Base-by-base conservation (phyloP, 2,329 filamentous ascomycete genomes). In the Moelleriella libera region DNA sequence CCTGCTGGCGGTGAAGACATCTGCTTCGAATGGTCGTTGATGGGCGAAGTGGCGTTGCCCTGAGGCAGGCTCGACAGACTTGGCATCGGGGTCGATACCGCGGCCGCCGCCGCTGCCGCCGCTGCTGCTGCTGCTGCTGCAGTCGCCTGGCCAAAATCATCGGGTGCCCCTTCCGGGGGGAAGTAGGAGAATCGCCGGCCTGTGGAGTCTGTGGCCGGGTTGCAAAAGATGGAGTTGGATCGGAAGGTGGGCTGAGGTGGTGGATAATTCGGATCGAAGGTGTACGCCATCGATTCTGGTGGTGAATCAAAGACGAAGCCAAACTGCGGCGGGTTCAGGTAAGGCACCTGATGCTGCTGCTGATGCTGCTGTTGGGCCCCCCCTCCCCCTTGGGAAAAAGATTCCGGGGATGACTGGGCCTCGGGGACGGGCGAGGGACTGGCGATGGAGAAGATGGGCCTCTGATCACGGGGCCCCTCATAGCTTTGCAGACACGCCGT, bases 401-500 rank as follows among this genome's bases (percentile, higher is more conserved):
- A 49, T 29, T 63, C 63, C 2, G 63, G 60, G 3, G 62, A 60
- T 8, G 63, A 61, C 40, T 57, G 59, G 6, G 52, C 51, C 12
- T 65, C 63, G 3, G 55, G 52, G 44, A 56, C 56, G 7, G 61
- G 56, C 6, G 62, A 58, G 2, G 63, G 63, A 40, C 62, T 65
- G 30, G 59, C 57, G 45, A 66, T 63, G 34, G 63, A 60, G 47
- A 57, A 59, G n/a, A 51, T 45, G 1, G 54, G 47, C 14, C 53
- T 45, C 14, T 57, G 57, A 42, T 57, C 54, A 34, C 53, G 46
- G 5, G 52, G 55, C 29, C 72, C 70, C 52, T 89, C 83, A 63
- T 94, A 98, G 56, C 88, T 88, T 61, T 87, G 88, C 57, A 97
- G 70, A 57, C 89, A 94, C 10, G 89, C 88, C 49, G 77, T 79